A percentile compares a stretch with the other conserved stretches of the same genome.
Evolutionary conservation across 148 eudicot genomes (phyloP).

Genomic region (Rheum nobile): DNA sequence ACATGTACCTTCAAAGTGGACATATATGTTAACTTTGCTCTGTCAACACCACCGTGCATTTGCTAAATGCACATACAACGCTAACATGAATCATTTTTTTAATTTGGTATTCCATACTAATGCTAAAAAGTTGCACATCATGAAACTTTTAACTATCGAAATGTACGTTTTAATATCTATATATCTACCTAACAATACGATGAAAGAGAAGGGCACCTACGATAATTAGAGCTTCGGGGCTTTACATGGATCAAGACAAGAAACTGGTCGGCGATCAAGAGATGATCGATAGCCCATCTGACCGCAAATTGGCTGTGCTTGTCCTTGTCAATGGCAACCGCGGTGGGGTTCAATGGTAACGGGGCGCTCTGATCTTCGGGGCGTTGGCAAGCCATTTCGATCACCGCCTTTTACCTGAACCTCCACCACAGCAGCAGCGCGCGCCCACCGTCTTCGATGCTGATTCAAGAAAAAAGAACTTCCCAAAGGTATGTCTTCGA

Average conservation of each 20-base stretch:
- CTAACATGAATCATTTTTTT: no score
- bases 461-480: not conserved
- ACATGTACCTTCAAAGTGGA: no score
- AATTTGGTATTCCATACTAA: no score
- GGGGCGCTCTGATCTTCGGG: not conserved
- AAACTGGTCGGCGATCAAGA: conserved; percentile 36
- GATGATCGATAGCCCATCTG: conserved; percentile 75
- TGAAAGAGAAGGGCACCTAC: not conserved
- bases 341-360: conserved; percentile 8
- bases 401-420: not conserved
- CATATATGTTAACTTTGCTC: no score
- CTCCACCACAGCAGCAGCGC: not conserved
- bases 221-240: not conserved
- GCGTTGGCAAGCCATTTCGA: not conserved
- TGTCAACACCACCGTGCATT: no score
- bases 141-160: no score
- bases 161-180: no score
- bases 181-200: conserved; percentile 22
- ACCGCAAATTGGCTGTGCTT: conserved; percentile 71
- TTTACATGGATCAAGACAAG: conserved; percentile 60
- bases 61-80: no score
- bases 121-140: no score
- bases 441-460: not conserved
- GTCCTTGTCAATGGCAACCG: conserved; percentile 75
- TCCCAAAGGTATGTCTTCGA: not conserved